A percentile compares a stretch with the other conserved stretches of the same genome.
These are phyloP conservation scores for thale cress (Arabidopsis thaliana) DNA, from an alignment of 345 rosid species.

Conservation along the genomic window TAIR10.1 NC_003071.7:9232001-9232500, in stretches of 20 bases:
- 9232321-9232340: conserved; percentile 32
- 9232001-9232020: too few relatives aligned
- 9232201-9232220: background rate
- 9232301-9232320: conserved; percentile 37
- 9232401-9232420: too few relatives aligned
- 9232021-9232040: background rate
- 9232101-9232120: conserved; percentile 4
- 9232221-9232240: conserved; percentile 30
- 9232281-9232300: conserved; percentile 34
- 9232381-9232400: too few relatives aligned
- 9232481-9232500: background rate
- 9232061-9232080: too few relatives aligned
- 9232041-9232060: background rate
- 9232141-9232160: background rate
- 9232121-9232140: background rate
- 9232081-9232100: background rate
- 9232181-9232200: too few relatives aligned
- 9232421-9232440: too few relatives aligned
- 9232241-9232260: conserved; percentile 32
- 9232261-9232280: conserved; percentile 40
- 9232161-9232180: too few relatives aligned
- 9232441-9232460: background rate
- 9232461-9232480: background rate
- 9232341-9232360: conserved; percentile 21
- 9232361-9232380: background rate